These are phyloP conservation scores for Agaricales sp. DNA, from an alignment of 1,284 basidiomycete genomes.

Conservation along the genomic window DNA sequence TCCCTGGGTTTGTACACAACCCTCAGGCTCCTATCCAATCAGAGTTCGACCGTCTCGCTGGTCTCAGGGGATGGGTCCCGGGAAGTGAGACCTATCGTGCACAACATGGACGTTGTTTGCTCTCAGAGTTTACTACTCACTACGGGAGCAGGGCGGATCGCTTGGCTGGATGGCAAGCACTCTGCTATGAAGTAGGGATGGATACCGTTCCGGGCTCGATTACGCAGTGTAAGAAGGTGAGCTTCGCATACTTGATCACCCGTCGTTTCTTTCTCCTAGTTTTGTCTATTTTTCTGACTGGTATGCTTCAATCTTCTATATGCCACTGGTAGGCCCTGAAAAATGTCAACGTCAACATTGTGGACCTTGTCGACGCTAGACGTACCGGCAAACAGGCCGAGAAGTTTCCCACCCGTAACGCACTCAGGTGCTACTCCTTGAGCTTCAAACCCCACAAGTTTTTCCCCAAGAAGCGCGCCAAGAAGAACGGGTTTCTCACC, in stretches of 20 bases:
- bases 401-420: slow-evolving; percentile 6
- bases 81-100: slow-evolving; percentile 3
- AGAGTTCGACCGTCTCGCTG: slow-evolving; percentile 11
- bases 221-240: slow-evolving; percentile 11
- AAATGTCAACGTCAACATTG: slow-evolving; percentile 10
- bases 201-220: slow-evolving; percentile 8
- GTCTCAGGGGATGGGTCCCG: slow-evolving; percentile 7
- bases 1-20: slow-evolving; percentile 9
- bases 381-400: slow-evolving; percentile 7
- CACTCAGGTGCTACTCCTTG: slow-evolving; percentile 7
- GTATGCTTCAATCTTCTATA: too few relatives aligned
- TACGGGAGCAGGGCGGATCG: slow-evolving; percentile 8
- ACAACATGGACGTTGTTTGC: slow-evolving; percentile 8
- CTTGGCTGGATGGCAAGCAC: slow-evolving; percentile 11
- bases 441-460: slow-evolving; percentile 7
- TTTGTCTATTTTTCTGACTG: not conserved
- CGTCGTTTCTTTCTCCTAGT: not conserved
- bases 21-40: slow-evolving; percentile 7
- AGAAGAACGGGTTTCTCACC: slow-evolving; percentile 11
- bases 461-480: slow-evolving; percentile 9
- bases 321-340: slow-evolving; percentile 7
- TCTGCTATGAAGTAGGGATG: slow-evolving; percentile 9
- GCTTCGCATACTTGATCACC: not conserved
- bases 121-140: slow-evolving; percentile 8
- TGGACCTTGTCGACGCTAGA: slow-evolving; percentile 11